Percentiles rank a stretch among this genome's conserved stretches.
Conservation (phyloP, 768 basidiomycete species). For the Psilocybe tampanensis region DNA sequence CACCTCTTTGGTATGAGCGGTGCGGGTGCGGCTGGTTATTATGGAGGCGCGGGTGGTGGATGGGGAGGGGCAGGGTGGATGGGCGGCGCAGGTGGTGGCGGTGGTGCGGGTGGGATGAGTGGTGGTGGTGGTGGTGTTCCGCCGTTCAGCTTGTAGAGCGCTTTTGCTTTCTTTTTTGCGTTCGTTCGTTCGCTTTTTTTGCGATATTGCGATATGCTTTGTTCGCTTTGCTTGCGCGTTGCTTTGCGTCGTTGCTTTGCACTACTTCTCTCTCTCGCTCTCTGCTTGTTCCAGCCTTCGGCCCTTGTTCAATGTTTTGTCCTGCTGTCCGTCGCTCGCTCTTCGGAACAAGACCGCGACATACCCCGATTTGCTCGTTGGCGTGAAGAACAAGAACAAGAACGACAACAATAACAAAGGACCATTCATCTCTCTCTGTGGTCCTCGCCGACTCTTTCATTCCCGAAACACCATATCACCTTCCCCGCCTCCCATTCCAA, state of each 20-base stretch:
- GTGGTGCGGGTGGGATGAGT: slow-evolving; percentile 15
- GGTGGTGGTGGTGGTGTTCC: slow-evolving; percentile 17
- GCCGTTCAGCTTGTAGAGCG: slow-evolving; percentile 28
- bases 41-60: background rate
- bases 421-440: too few relatives aligned
- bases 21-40: background rate
- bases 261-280: too few relatives aligned
- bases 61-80: slow-evolving; percentile 16
- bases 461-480: background rate
- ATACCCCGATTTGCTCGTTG: background rate
- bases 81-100: slow-evolving; percentile 17
- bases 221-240: background rate
- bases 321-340: background rate
- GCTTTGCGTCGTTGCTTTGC: background rate
- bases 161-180: background rate
- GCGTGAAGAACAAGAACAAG: background rate
- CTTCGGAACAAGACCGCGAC: background rate
- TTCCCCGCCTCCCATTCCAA: too few relatives aligned
- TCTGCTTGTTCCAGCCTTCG: too few relatives aligned
- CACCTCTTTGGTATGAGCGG: slow-evolving; percentile 27
- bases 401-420: too few relatives aligned
- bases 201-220: too few relatives aligned
- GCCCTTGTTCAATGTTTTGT: background rate
- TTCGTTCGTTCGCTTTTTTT: too few relatives aligned
- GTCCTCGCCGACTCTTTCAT: background rate